phyloP scores from a whole-genome alignment of 75 land plant species.

The Picea sitchensis region DNA sequence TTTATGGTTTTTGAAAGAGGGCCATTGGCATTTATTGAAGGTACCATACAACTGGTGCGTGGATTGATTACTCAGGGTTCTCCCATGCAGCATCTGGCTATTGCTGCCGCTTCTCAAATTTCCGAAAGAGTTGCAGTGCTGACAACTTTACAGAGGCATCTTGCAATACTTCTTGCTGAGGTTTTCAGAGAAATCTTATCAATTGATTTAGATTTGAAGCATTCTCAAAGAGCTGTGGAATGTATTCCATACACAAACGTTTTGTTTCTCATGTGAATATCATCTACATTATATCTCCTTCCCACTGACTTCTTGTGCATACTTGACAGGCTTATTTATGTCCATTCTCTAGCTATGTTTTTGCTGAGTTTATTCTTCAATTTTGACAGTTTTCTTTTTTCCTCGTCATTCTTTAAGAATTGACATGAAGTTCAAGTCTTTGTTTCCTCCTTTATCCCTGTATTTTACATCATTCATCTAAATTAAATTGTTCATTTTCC shows the following conservation, averaged over 20 bases:
- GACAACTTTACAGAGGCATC: constrained; percentile 32
- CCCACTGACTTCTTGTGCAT: not conserved
- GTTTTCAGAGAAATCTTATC: constrained; percentile 27
- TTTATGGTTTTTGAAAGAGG: constrained; percentile 94
- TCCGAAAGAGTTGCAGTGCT: constrained; percentile 55
- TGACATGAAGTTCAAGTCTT: not conserved
- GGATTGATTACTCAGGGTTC: constrained; percentile 37
- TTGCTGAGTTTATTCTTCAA: not conserved
- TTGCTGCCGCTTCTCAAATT: constrained; percentile 55
- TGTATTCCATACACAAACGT: not conserved
- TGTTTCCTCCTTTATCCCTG: not conserved
- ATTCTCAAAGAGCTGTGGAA: not conserved
- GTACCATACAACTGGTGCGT: constrained; percentile 36
- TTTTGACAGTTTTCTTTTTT: not conserved
- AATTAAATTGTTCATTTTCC: constrained; percentile 2
- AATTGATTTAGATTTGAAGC: not conserved
- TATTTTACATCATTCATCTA: not conserved
- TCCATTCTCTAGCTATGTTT: not conserved
- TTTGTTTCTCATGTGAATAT: not conserved
- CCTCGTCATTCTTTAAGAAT: not conserved
- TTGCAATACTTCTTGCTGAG: constrained; percentile 80
- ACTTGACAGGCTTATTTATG: not conserved
- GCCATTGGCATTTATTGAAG: constrained; percentile 65
- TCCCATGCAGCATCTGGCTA: constrained; percentile 38
- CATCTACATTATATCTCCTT: not conserved